Conservation (phyloP, 2,329 filamentous ascomycete species). For the Ophiosphaerella korrae region DNA sequence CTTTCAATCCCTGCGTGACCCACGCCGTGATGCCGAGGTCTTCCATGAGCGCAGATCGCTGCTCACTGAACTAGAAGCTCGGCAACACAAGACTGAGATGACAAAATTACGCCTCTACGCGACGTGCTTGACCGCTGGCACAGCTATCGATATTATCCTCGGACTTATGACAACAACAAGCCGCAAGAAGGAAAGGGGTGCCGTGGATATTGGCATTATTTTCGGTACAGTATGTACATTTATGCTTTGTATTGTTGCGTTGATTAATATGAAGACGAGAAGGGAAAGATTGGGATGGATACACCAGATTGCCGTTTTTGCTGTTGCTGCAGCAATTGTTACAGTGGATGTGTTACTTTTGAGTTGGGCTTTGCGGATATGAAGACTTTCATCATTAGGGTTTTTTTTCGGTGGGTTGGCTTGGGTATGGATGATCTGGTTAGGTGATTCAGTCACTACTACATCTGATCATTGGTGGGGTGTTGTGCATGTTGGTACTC, state of each 20-base stretch:
- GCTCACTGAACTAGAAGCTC: constrained; percentile 33
- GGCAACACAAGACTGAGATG: constrained; percentile 42
- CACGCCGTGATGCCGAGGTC: constrained; percentile 52
- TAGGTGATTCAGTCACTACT: too few species aligned
- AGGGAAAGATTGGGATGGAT: constrained; percentile 37
- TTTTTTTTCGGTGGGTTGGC: background rate
- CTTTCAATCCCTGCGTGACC: constrained; percentile 33
- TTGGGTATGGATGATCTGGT: background rate
- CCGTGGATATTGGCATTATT: constrained; percentile 75
- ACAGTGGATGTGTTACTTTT: constrained; percentile 37
- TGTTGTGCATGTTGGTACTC: too few species aligned
- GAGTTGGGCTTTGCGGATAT: constrained; percentile 27
- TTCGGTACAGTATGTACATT: constrained; percentile 71
- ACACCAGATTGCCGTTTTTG: constrained; percentile 36
- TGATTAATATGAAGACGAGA: constrained; percentile 40
- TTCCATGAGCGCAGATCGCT: constrained; percentile 56
- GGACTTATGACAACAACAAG: constrained; percentile 71
- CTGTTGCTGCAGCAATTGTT: constrained; percentile 31
- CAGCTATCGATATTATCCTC: constrained; percentile 68
- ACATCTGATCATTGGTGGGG: too few species aligned
- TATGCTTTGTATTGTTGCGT: constrained; percentile 40
- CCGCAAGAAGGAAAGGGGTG: constrained; percentile 67
- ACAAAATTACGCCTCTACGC: constrained; percentile 49
- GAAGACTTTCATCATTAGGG: background rate
- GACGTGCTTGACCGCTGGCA: constrained; percentile 62